Conservation (phyloP, 176 grass and related monocot species). For the Microstegium vimineum region DNA sequence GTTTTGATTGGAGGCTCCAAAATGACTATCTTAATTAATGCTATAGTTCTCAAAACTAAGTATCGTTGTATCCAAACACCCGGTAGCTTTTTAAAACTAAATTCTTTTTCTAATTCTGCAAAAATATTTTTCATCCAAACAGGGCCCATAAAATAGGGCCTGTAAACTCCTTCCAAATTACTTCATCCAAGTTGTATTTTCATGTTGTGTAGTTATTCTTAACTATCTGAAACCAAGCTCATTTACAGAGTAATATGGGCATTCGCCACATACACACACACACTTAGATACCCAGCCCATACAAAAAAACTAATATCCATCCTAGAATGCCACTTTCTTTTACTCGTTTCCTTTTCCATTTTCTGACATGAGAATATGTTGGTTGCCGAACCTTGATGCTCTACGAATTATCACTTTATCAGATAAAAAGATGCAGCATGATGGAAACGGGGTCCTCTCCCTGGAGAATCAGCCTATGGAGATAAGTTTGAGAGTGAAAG, state of each 20-base stretch:
- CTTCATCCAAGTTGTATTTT: background rate
- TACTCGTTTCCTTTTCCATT: background rate
- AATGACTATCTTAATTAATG: too few species aligned
- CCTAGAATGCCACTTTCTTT: background rate
- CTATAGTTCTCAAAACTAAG: too few species aligned
- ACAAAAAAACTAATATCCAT: background rate
- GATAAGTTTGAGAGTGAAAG: slow-evolving; percentile 28
- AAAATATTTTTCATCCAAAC: too few species aligned
- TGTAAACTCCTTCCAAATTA: too few species aligned
- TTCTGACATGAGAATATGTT: slow-evolving; percentile 10
- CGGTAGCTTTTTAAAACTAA: background rate
- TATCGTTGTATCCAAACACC: too few species aligned
- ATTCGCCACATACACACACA: too few species aligned
- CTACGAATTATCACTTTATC: slow-evolving; percentile 14
- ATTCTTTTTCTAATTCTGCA: background rate
- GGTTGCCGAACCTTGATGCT: background rate
- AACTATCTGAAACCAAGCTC: background rate
- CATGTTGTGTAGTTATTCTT: background rate
- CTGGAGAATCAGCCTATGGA: slow-evolving; percentile 13
- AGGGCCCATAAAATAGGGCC: too few species aligned
- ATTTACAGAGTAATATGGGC: background rate
- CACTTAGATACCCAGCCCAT: background rate
- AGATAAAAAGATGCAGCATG: slow-evolving; percentile 32
- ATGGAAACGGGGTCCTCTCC: slow-evolving; percentile 2
- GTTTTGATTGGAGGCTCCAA: too few species aligned